Base-by-base conservation (phyloP, 352 stramenopile genomes). In the Pythium rhizo-oryzae region DNA sequence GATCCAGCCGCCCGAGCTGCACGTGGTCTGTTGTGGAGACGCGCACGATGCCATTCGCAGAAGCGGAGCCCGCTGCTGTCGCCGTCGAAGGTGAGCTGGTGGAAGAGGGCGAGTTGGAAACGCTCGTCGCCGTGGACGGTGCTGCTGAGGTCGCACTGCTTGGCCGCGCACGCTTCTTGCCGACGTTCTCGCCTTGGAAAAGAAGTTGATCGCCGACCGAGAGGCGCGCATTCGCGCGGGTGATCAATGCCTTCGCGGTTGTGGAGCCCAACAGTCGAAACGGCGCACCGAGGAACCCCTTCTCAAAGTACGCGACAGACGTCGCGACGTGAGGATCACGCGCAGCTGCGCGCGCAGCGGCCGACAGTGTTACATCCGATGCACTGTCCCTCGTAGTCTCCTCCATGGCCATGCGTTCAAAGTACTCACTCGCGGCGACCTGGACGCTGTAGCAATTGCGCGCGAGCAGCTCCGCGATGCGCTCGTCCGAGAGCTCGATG, bases 361-460 rank as follows among this genome's bases (percentile, higher is more conserved):
- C 19, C 7, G 35, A 28, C 2, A 25, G 47, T 13, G 4, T 41
- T 1, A n/a, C 35, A 18, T 33, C 18, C 24, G 9, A 23, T 4
- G 46, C 4, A 8, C 16, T 30, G 25, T 43, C 37, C 5, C 37
- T 43, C 15, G 41, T 15, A 8, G 41, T n/a, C 41, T 41, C 35
- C 23, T 51, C 56, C n/a, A n/a, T 59, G 18, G 70, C 59, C 61
- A 81, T 24, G 11, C 69, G 77, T 62, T 96, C 87, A 63, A 93
- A 96, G 76, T 89, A 92, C 43, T 84, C 84, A 58, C 79, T 89
- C 25, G 84, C 85, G 7, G 85, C 85, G 19, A 77, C 81, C 9
- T 74, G 76, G 18, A 96, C 84, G 56, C 83, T 89, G 69, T 85
- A 93, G 74, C 83, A 91, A 59, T 92, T 92, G 51, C 80, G 80